Evolutionary conservation across 2,329 filamentous ascomycete species (phyloP).

Genomic region (Trichoderma arundinaceum): DNA sequence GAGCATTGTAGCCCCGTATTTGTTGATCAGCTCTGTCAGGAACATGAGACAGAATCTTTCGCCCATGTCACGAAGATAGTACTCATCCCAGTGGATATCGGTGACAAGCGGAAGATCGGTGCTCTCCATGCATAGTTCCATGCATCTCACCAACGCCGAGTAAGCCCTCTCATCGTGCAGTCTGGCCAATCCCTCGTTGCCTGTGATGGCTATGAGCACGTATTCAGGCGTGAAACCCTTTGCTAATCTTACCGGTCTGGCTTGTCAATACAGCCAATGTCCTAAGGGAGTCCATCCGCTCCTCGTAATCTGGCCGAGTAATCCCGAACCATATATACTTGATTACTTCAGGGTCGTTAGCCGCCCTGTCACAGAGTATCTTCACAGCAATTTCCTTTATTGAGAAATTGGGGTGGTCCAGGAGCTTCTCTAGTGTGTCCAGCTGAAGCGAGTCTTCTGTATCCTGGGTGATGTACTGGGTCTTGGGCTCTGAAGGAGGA

Average conservation of each 20-base stretch:
- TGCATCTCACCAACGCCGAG: slow-evolving; percentile 63
- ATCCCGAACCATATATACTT: slow-evolving; percentile 62
- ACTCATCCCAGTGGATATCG: slow-evolving; percentile 66
- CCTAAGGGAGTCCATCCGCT: slow-evolving; percentile 61
- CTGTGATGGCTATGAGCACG: slow-evolving; percentile 38
- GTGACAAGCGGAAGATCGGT: slow-evolving; percentile 57
- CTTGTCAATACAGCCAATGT: slow-evolving; percentile 61
- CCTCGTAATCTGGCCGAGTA: slow-evolving; percentile 62
- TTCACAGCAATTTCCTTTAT: slow-evolving; percentile 71
- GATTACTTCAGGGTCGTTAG: slow-evolving; percentile 62
- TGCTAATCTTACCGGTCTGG: slow-evolving; percentile 43
- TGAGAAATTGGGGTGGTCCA: slow-evolving; percentile 73
- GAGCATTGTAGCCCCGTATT: slow-evolving; percentile 62
- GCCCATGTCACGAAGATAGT: slow-evolving; percentile 64
- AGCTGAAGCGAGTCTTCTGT: slow-evolving; percentile 74
- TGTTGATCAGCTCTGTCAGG: slow-evolving; percentile 62
- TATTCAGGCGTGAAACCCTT: background rate
- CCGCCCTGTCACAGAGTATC: slow-evolving; percentile 61
- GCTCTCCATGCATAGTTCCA: slow-evolving; percentile 61
- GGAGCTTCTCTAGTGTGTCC: slow-evolving; percentile 69
- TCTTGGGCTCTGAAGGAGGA: slow-evolving; percentile 66
- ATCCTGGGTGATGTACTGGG: slow-evolving; percentile 75
- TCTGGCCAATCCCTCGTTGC: slow-evolving; percentile 49
- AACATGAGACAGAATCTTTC: slow-evolving; percentile 67
- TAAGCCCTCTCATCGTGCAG: slow-evolving; percentile 59